phyloP scores from a whole-genome alignment of 2,329 filamentous ascomycete genomes.

The Tolypocladium pustulatum region DNA sequence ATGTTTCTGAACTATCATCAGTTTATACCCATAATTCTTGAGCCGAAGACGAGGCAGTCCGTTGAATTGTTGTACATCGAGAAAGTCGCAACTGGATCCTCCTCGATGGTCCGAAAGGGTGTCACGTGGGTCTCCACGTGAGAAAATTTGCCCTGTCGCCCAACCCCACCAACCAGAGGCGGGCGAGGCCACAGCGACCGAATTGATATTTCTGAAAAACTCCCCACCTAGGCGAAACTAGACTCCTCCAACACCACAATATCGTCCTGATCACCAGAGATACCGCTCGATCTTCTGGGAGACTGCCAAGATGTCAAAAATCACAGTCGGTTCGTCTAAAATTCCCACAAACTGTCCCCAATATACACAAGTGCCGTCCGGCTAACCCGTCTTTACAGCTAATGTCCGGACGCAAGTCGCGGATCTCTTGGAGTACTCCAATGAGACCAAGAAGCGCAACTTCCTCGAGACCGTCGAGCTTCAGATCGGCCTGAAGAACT shows the following conservation, averaged over 20 bases:
- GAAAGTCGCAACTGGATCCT: conserved; percentile 2
- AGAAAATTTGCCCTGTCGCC: conserved; percentile 23
- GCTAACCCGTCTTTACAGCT: conserved; percentile 38
- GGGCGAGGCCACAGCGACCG: conserved; percentile 12
- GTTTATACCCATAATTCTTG: not conserved
- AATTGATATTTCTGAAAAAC: conserved; percentile 11
- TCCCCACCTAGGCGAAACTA: conserved; percentile 4
- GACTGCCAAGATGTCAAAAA: conserved; percentile 84
- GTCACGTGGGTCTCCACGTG: conserved; percentile 23
- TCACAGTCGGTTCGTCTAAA: conserved; percentile 56
- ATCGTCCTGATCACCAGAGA: conserved; percentile 57
- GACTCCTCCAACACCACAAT: conserved; percentile 12
- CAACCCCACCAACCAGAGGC: conserved; percentile 11
- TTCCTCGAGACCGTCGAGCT: conserved; percentile 92
- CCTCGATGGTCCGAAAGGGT: not conserved
- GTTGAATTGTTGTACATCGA: not conserved
- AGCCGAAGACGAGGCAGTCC: not conserved
- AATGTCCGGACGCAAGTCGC: conserved; percentile 93
- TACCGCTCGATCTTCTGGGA: conserved; percentile 61
- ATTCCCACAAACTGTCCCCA: not conserved
- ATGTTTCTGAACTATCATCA: not conserved
- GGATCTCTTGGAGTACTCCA: conserved; percentile 90
- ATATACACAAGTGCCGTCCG: no score
- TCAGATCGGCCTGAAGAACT: conserved; percentile 95
- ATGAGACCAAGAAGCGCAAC: conserved; percentile 93